Percentiles rank a stretch among this genome's conserved stretches.
phyloP scores from a whole-genome alignment of 345 rosid genomes.

The Durio zibethinus region DNA sequence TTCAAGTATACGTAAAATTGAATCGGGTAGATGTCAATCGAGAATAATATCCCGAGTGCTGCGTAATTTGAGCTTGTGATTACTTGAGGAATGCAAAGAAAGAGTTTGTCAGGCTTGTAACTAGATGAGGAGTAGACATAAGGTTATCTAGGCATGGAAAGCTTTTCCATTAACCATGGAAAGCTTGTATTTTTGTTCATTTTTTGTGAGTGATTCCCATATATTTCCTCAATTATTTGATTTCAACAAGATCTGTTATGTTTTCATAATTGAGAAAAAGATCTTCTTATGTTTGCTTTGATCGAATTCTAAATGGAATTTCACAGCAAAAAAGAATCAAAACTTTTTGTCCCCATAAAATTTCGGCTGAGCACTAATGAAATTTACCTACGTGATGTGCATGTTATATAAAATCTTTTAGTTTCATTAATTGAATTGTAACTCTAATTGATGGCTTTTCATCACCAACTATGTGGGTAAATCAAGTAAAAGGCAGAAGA shows the following conservation, averaged over 20 bases:
- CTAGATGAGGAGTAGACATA: not conserved
- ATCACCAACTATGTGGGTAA: too few species aligned
- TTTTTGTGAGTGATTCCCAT: not conserved
- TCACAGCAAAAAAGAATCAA: not conserved
- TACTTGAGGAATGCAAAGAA: not conserved
- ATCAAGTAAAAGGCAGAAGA: too few species aligned
- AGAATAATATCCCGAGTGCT: not conserved
- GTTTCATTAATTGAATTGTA: too few species aligned
- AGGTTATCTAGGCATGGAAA: not conserved
- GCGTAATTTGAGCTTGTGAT: not conserved
- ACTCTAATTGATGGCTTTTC: too few species aligned
- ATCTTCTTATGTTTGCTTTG: not conserved
- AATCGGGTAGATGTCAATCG: constrained; percentile 35
- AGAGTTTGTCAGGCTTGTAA: constrained; percentile 10
- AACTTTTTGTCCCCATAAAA: not conserved
- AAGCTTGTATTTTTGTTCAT: not conserved
- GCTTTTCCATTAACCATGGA: not conserved
- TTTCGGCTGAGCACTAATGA: not conserved
- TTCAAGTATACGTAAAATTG: constrained; percentile 31
- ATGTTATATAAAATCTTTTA: not conserved
- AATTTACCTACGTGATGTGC: not conserved
- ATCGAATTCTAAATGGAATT: not conserved
- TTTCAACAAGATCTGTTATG: not conserved
- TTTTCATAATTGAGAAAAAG: not conserved
- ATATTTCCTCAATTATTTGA: not conserved